These are phyloP conservation scores for Ammopiptanthus mongolicus DNA, from an alignment of 306 rosid species.

Conservation along the genomic window DNA sequence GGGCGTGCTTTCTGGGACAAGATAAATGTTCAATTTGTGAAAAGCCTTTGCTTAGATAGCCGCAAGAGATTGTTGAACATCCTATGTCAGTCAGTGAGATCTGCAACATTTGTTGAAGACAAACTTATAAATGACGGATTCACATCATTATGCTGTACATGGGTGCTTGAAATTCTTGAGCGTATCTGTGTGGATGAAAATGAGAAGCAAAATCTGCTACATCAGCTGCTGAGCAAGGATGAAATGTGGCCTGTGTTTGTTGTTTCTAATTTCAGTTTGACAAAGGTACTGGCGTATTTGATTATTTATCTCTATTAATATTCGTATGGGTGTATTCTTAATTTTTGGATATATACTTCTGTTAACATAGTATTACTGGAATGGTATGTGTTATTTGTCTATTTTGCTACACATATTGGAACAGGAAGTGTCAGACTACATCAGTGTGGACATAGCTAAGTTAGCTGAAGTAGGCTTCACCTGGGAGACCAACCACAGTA, in stretches of 20 bases:
- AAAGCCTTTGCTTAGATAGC: slow-evolving; percentile 41
- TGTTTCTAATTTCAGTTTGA: slow-evolving; percentile 38
- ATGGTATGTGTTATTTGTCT: slow-evolving; percentile 7
- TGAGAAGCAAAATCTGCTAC: slow-evolving; percentile 64
- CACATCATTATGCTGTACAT: slow-evolving; percentile 53
- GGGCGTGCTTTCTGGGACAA: slow-evolving; percentile 47
- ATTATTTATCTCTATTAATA: slow-evolving; percentile 17
- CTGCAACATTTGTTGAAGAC: slow-evolving; percentile 65
- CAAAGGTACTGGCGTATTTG: slow-evolving; percentile 36
- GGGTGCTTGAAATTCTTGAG: slow-evolving; percentile 77
- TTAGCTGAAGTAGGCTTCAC: slow-evolving; percentile 8
- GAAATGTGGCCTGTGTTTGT: slow-evolving; percentile 75
- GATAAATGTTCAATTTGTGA: slow-evolving; percentile 50
- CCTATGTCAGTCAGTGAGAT: slow-evolving; percentile 59
- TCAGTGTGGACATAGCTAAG: slow-evolving; percentile 4
- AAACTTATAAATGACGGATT: slow-evolving; percentile 35
- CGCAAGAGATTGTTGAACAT: slow-evolving; percentile 40
- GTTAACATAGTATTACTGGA: background rate
- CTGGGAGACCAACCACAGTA: background rate
- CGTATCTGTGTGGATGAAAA: slow-evolving; percentile 43
- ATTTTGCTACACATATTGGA: slow-evolving; percentile 11
- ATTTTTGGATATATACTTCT: slow-evolving; percentile 3
- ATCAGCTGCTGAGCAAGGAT: slow-evolving; percentile 52
- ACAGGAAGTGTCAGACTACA: background rate
- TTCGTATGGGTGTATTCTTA: slow-evolving; percentile 8